Evolutionary conservation across 2,329 filamentous ascomycete genomes (phyloP).

Genomic region (Scytalidium sp.): DNA sequence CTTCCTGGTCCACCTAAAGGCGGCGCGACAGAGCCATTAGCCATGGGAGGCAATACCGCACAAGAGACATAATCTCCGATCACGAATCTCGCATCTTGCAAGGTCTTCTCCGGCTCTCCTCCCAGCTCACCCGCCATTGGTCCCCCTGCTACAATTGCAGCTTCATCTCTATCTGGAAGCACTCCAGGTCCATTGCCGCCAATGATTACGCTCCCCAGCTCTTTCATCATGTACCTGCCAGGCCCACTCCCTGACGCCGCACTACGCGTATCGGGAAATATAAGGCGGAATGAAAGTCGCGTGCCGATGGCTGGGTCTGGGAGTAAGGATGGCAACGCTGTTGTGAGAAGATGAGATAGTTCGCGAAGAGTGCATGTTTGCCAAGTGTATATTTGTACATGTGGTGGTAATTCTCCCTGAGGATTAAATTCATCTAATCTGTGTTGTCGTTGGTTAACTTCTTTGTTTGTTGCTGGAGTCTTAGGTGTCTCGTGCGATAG

Average conservation of each 20-base stretch:
- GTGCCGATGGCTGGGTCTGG: constrained; percentile 76
- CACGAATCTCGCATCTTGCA: constrained; percentile 76
- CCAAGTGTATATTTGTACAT: constrained; percentile 85
- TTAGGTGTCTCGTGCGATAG: background rate
- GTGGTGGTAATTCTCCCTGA: constrained; percentile 54
- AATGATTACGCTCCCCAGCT: constrained; percentile 79
- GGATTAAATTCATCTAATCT: constrained; percentile 68
- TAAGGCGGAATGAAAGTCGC: constrained; percentile 80
- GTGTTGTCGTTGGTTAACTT: constrained; percentile 5
- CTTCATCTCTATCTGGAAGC: constrained; percentile 33
- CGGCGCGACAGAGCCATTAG: constrained; percentile 71
- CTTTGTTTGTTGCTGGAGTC: background rate
- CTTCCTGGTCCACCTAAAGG: constrained; percentile 46
- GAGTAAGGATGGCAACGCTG: constrained; percentile 64
- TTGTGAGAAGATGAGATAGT: constrained; percentile 72
- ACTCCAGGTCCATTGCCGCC: constrained; percentile 52
- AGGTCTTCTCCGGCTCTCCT: constrained; percentile 67
- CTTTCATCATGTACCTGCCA: constrained; percentile 70
- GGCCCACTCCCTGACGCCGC: constrained; percentile 25
- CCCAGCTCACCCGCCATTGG: constrained; percentile 36
- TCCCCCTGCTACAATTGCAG: constrained; percentile 25
- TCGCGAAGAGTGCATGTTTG: constrained; percentile 76
- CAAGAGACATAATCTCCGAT: constrained; percentile 87
- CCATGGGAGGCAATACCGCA: constrained; percentile 72
- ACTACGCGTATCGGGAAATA: constrained; percentile 66